phyloP scores from a whole-genome alignment of 345 rosid genomes.

The Brassica cretica region DNA sequence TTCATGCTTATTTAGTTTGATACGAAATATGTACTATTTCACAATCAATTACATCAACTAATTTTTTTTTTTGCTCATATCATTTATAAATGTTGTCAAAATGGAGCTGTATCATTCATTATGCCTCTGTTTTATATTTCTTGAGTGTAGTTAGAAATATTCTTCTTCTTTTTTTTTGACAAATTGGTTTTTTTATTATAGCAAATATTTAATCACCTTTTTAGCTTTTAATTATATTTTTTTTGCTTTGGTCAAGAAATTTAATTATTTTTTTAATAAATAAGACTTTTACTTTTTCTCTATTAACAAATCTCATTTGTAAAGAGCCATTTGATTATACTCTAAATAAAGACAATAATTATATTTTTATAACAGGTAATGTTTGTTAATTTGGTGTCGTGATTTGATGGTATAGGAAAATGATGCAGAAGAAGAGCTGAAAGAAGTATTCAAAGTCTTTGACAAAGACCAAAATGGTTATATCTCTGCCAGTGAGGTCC shows the following conservation, averaged over 20 bases:
- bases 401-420: conserved; percentile 44
- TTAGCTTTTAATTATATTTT: neutral
- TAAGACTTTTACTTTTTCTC: neutral
- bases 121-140: neutral
- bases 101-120: neutral
- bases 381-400: neutral
- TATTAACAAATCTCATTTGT: neutral
- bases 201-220: neutral
- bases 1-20: neutral
- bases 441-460: conserved; percentile 68
- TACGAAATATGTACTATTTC: neutral
- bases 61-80: neutral
- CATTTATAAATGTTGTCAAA: neutral
- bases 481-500: conserved; percentile 64
- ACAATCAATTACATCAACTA: neutral
- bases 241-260: neutral
- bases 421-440: conserved; percentile 56
- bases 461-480: conserved; percentile 71
- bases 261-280: neutral
- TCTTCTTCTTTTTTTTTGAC: neutral
- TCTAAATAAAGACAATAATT: neutral
- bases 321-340: neutral
- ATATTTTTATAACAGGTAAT: neutral
- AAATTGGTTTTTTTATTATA: neutral
- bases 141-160: neutral